A percentile compares a stretch with the other conserved stretches of the same genome.
phyloP scores from a whole-genome alignment of 495 filamentous ascomycete species.

The Monascus purpureus region DNA sequence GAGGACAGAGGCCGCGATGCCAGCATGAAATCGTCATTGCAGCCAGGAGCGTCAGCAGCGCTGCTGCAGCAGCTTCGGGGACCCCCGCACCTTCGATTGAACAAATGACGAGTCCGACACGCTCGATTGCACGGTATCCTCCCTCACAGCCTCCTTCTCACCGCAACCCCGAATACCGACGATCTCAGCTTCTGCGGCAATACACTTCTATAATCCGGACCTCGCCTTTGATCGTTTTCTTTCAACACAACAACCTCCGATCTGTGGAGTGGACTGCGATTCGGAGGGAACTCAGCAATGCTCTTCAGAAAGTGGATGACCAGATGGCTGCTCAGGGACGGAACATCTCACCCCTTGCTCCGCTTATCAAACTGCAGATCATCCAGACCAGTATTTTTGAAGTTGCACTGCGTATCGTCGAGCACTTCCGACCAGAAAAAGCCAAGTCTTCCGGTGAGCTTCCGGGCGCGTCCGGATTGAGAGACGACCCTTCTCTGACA shows the following conservation, averaged over 20 bases:
- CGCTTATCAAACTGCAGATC: constrained; percentile 59
- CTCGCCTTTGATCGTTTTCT: constrained; percentile 74
- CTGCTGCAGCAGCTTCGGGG: constrained; percentile 26
- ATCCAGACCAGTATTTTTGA: constrained; percentile 83
- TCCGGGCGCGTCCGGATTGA: constrained; percentile 13
- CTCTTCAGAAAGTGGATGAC: constrained; percentile 53
- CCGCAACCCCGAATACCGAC: constrained; percentile 70
- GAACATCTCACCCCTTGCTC: constrained; percentile 28
- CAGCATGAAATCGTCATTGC: constrained; percentile 19
- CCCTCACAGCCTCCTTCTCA: constrained; percentile 78
- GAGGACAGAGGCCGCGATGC: constrained; percentile 19
- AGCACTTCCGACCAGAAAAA: constrained; percentile 59
- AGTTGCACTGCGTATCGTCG: constrained; percentile 67
- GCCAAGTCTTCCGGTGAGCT: constrained; percentile 23
- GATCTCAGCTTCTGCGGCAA: constrained; percentile 85
- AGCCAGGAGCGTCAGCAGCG: constrained; percentile 22
- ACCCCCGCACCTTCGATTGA: constrained; percentile 37
- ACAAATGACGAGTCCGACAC: constrained; percentile 38
- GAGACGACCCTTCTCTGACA: constrained; percentile 39
- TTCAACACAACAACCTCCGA: constrained; percentile 94
- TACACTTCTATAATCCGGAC: constrained; percentile 90
- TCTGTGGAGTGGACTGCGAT: constrained; percentile 78
- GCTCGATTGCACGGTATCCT: constrained; percentile 41
- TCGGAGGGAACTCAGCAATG: constrained; percentile 61
- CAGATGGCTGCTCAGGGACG: constrained; percentile 33